Conservation (phyloP, 1,284 basidiomycete genomes). For the Clitocybe nebularis region DNA sequence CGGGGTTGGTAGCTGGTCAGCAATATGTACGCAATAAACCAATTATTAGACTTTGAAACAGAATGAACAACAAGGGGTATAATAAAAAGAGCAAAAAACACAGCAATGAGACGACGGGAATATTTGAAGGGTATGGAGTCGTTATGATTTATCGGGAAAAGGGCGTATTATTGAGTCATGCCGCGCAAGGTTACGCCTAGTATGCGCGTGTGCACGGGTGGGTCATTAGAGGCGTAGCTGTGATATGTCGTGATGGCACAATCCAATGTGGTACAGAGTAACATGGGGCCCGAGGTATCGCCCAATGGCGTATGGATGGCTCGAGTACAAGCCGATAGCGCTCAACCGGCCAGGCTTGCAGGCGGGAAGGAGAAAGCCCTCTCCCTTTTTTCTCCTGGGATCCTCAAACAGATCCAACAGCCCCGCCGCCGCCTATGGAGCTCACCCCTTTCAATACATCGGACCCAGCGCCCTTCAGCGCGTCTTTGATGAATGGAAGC, state of each 20-base stretch:
- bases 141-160: neutral
- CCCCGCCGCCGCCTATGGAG: constrained; percentile 21
- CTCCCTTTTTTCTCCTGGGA: neutral
- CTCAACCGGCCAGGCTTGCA: neutral
- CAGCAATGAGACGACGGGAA: too few species aligned
- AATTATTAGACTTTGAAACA: neutral
- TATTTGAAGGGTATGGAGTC: neutral
- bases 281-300: too few species aligned
- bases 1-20: too few species aligned
- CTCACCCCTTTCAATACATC: constrained; percentile 33
- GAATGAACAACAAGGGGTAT: neutral
- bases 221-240: neutral
- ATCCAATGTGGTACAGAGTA: neutral
- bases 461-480: constrained; percentile 19
- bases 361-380: neutral
- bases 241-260: neutral
- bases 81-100: neutral
- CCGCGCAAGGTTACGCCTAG: neutral
- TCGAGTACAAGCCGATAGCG: neutral
- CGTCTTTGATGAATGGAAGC: constrained; percentile 20
- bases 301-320: neutral
- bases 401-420: constrained; percentile 10
- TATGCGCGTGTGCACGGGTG: neutral
- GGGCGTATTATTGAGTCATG: neutral
- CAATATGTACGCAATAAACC: neutral